Base-by-base conservation (phyloP, 352 stramenopile genomes). In the Phytophthora sp. region DNA sequence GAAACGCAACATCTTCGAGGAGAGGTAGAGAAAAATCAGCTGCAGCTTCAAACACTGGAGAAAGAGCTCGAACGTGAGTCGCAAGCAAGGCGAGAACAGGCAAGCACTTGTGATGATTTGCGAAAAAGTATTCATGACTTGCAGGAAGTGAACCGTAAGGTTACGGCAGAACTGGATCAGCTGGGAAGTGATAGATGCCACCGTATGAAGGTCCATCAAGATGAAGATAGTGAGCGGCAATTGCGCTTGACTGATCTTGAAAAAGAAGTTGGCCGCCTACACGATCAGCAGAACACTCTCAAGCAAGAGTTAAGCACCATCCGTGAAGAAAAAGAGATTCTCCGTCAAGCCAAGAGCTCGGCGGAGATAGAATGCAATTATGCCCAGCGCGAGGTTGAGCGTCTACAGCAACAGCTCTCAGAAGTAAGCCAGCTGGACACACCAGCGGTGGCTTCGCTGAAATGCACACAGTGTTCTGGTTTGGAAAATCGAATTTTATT, bases 141-240 rank as follows among this genome's bases (percentile, higher is more conserved):
- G 13, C 55, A 77, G 23, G 45, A 46, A 32, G 63, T 55, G 24
- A 72, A 59, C 5, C 20, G n/a, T 23, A 52, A 43, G 31, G 21
- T 60, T 17, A 17, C 75, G 7, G 28, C 31, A 12, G 43, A 69
- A 21, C 31, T 69, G 23, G 53, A 42, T 34, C 32, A 56, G 28
- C 44, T 79, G 4, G 50, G 70, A 53, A 76, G 56, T 43, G 71
- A 81, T 0, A 76, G 54, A 18, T 54, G 41, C 3, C 44, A 51
- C 1, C n/a, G n/a, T n/a, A n/a, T n/a, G n/a, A n/a, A n/a, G n/a
- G n/a, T n/a, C n/a, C n/a, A n/a, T n/a, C n/a, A n/a, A n/a, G n/a
- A n/a, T n/a, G n/a, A n/a, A n/a, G n/a, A n/a, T n/a, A n/a, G n/a
- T n/a, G n/a, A n/a, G n/a, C n/a, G n/a, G n/a, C n/a, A n/a, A 15